Conservation (phyloP, 257 asterid species). For the Echites panduratus region DNA sequence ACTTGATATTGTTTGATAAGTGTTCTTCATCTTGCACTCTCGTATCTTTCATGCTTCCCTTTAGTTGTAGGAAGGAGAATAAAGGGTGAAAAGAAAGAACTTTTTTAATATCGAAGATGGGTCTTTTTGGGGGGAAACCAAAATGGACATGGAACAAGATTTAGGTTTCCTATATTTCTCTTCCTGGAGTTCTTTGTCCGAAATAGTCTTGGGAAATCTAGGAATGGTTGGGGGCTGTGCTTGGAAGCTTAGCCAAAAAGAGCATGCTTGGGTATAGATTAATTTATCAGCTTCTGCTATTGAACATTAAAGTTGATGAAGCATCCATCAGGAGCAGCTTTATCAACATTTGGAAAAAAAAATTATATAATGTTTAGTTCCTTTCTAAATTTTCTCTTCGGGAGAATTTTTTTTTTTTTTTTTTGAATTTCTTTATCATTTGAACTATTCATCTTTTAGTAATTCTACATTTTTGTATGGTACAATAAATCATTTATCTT, state of each 20-base stretch:
- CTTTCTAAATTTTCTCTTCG: background rate
- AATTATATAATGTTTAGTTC: background rate
- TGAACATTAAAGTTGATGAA: background rate
- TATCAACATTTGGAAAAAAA: background rate
- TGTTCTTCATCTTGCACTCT: background rate
- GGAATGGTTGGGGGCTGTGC: background rate
- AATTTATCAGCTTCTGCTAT: no score
- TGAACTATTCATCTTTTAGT: background rate
- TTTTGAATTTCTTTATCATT: no score
- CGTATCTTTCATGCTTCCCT: background rate
- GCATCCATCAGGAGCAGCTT: background rate
- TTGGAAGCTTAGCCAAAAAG: no score
- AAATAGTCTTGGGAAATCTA: background rate
- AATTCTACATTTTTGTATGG: background rate
- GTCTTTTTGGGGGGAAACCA: background rate
- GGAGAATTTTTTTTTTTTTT: no score
- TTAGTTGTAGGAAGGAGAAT: background rate
- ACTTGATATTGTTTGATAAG: no score
- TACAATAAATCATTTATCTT: background rate
- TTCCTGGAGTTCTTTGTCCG: background rate
- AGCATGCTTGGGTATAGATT: no score
- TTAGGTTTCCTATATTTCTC: background rate
- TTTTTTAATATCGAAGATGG: background rate
- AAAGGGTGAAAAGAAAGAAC: background rate
- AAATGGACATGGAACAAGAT: background rate